These are phyloP conservation scores for Quercus lobata DNA, from an alignment of 331 rosid species.

Conservation along the genomic window DNA sequence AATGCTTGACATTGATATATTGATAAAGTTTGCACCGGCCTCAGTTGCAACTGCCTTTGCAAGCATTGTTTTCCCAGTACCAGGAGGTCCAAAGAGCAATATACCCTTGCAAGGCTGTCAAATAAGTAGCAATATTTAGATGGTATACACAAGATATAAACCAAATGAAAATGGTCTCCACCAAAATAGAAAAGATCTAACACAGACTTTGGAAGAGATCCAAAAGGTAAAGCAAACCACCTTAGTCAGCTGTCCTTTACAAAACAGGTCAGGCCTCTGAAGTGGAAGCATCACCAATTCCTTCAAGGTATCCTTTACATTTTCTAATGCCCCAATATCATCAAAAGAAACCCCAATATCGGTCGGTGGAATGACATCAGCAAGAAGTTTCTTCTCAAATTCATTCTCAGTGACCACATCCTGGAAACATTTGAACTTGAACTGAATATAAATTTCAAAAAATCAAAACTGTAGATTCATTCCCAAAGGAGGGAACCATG, in stretches of 20 bases:
- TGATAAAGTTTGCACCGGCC: constrained; percentile 97
- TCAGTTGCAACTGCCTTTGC: constrained; percentile 99
- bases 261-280: constrained; percentile 88
- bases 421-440: constrained; percentile 34
- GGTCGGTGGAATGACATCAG: constrained; percentile 84
- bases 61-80: constrained; percentile 98
- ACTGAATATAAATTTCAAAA: neutral
- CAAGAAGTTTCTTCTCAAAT: constrained; percentile 88
- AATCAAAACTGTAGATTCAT: neutral
- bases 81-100: constrained; percentile 95
- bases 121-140: constrained; percentile 16
- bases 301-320: constrained; percentile 92
- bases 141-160: neutral
- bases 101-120: constrained; percentile 95
- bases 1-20: constrained; percentile 95
- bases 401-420: constrained; percentile 96
- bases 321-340: constrained; percentile 97
- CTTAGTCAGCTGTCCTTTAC: constrained; percentile 91
- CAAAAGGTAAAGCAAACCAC: constrained; percentile 19
- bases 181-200: neutral
- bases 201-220: constrained; percentile 1
- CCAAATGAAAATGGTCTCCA: neutral
- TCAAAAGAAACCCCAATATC: constrained; percentile 96
- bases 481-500: neutral
- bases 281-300: constrained; percentile 99